Percentiles rank a stretch among this genome's conserved stretches.
These are phyloP conservation scores for Lentinula edodes DNA, from an alignment of 768 basidiomycete species.

Conservation along the genomic window DNA sequence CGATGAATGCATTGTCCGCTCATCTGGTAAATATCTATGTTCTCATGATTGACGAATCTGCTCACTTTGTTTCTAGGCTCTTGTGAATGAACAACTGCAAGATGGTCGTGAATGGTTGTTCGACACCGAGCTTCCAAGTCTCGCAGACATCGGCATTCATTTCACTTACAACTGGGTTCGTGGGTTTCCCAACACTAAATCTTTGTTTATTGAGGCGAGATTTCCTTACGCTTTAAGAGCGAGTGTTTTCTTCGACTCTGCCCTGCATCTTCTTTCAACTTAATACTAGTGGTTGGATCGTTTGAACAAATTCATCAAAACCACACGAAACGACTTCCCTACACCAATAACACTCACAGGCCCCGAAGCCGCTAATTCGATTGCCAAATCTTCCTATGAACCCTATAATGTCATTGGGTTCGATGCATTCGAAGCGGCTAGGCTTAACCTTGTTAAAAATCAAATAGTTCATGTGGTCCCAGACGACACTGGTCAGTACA, in stretches of 20 bases:
- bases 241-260: conserved; percentile 8
- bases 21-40: conserved; percentile 36
- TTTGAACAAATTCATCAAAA: conserved; percentile 28
- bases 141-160: conserved; percentile 49
- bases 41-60: neutral
- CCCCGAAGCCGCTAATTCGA: conserved; percentile 35
- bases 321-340: conserved; percentile 20
- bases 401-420: conserved; percentile 38
- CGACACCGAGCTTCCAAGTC: conserved; percentile 43
- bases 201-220: conserved; percentile 28
- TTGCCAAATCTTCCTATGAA: conserved; percentile 31
- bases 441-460: conserved; percentile 32
- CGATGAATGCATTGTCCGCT: conserved; percentile 35
- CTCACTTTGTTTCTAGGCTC: conserved; percentile 12
- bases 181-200: conserved; percentile 25
- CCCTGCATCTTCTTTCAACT: neutral
- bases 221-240: conserved; percentile 40
- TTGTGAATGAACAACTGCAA: conserved; percentile 37
- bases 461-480: conserved; percentile 38
- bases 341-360: conserved; percentile 27
- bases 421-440: conserved; percentile 35
- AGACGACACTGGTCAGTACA: conserved; percentile 39
- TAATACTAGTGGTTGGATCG: conserved; percentile 41
- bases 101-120: conserved; percentile 56
- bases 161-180: conserved; percentile 43